These are phyloP conservation scores for Pseudocohnilembus persalinus DNA, from an alignment of 169 alveolate genomes.

Conservation along the genomic window DNA sequence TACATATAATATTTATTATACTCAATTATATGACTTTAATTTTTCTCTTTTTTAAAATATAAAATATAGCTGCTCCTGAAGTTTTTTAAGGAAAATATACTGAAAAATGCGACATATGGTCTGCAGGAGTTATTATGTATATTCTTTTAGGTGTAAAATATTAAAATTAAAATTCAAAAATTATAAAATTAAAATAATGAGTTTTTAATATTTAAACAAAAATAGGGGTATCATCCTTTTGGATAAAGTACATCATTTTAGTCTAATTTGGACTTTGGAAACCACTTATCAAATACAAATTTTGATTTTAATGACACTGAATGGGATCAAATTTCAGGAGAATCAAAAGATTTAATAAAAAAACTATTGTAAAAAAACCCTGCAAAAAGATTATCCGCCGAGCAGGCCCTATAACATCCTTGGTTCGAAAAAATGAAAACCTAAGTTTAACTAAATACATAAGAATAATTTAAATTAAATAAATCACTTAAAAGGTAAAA, in stretches of 20 bases:
- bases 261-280: not conserved
- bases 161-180: not conserved
- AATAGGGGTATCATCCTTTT: not conserved
- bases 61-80: slow-evolving; percentile 89
- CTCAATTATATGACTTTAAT: slow-evolving; percentile 30
- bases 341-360: slow-evolving; percentile 88
- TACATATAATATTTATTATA: not conserved
- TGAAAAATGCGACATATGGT: slow-evolving; percentile 92
- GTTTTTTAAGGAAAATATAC: slow-evolving; percentile 68
- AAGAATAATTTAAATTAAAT: slow-evolving; percentile 19
- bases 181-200: not conserved
- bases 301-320: slow-evolving; percentile 79
- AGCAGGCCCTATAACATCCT: slow-evolving; percentile 83
- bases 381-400: slow-evolving; percentile 83
- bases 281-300: slow-evolving; percentile 2
- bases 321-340: slow-evolving; percentile 84
- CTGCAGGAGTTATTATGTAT: slow-evolving; percentile 88
- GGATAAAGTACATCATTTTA: not conserved
- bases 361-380: slow-evolving; percentile 83
- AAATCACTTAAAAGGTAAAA: not conserved
- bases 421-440: slow-evolving; percentile 73
- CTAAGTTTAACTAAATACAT: not conserved
- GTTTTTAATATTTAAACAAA: not conserved
- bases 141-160: slow-evolving; percentile 78
- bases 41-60: slow-evolving; percentile 32